These are phyloP conservation scores for Retiboletus flavoniger DNA, from an alignment of 1,284 basidiomycete genomes.

Conservation along the genomic window DNA sequence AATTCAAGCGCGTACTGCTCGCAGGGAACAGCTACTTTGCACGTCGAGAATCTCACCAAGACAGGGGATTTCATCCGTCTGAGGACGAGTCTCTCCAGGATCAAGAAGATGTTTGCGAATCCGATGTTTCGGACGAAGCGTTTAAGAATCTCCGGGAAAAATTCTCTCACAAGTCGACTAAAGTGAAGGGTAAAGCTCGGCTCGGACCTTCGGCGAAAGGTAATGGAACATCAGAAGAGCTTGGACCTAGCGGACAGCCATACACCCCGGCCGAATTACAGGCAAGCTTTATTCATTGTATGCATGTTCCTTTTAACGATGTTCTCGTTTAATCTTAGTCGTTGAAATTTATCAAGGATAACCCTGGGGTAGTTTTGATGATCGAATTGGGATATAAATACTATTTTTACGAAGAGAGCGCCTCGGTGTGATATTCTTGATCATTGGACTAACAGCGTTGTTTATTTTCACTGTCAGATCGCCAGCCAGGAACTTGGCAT, in stretches of 20 bases:
- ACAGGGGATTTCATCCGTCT: slow-evolving; percentile 10
- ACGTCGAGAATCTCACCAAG: slow-evolving; percentile 5
- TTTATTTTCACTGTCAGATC: slow-evolving; percentile 44
- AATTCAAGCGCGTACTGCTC: slow-evolving; percentile 57
- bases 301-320: not conserved
- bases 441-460: not conserved
- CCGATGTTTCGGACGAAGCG: slow-evolving; percentile 45
- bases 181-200: slow-evolving; percentile 34
- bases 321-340: slow-evolving; percentile 7
- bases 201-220: slow-evolving; percentile 24
- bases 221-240: slow-evolving; percentile 46
- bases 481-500: slow-evolving; percentile 84
- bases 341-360: slow-evolving; percentile 65
- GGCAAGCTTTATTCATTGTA: slow-evolving; percentile 38
- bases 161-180: slow-evolving; percentile 44
- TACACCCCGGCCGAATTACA: slow-evolving; percentile 87
- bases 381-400: slow-evolving; percentile 90
- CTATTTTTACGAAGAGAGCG: slow-evolving; percentile 88
- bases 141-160: slow-evolving; percentile 50
- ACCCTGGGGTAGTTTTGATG: slow-evolving; percentile 79
- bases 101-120: slow-evolving; percentile 29
- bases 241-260: slow-evolving; percentile 75
- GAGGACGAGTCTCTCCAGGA: slow-evolving; percentile 27
- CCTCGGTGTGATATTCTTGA: slow-evolving; percentile 43
- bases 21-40: slow-evolving; percentile 42